Evolutionary conservation across 768 basidiomycete species (phyloP), one percentile per base, ranked within the genome.

Genomic region (Gymnopilus dilepis): DNA sequence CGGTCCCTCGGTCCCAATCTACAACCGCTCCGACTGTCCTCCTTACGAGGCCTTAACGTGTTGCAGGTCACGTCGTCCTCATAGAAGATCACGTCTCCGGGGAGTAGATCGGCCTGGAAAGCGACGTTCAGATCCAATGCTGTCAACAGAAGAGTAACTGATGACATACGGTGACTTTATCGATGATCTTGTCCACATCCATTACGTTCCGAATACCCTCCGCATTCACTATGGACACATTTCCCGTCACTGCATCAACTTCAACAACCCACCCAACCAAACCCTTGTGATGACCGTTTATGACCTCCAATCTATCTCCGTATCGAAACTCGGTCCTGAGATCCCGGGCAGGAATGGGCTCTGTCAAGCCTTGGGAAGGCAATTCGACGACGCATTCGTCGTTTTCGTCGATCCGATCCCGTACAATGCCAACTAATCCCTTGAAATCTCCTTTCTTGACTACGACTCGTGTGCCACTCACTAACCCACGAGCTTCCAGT

Each of bases 281-380:
- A 11, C 56, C 62, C 7, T 12, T 28, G 6, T 41, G 19, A 5
- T 17, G 11, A 1, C 57, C 57, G 11, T 31, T 12, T 11, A 56
- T 28, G 4, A 59, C 17, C 22, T 21, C 37, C 6, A 59, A 30
- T 4, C 47, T 15, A 41, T 63, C 62, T 15, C 62, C 62, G 15
- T 48, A 15, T 26, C 17, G 24, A 37, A 47, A 54, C 6, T 41
- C 51, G 3, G 6, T 21, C 13, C 51, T 26, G 0, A 62, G 3
- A 8, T 45, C 2, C 3, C 30, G 26, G 4, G 6, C 6, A 11
- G 33, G 6, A 9, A 62, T 19, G 3, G 4, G 7, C 4, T 33
- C 34, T 2, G 12, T 30, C 4, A 62, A 1, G 38, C 52, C 48
- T 34, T 53, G 61, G 1, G 56, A 43, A 11, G 47, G 17, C 6